These are phyloP conservation scores for Kwoniella shandongensis DNA, from an alignment of 768 basidiomycete genomes.

Conservation along the genomic window DNA sequence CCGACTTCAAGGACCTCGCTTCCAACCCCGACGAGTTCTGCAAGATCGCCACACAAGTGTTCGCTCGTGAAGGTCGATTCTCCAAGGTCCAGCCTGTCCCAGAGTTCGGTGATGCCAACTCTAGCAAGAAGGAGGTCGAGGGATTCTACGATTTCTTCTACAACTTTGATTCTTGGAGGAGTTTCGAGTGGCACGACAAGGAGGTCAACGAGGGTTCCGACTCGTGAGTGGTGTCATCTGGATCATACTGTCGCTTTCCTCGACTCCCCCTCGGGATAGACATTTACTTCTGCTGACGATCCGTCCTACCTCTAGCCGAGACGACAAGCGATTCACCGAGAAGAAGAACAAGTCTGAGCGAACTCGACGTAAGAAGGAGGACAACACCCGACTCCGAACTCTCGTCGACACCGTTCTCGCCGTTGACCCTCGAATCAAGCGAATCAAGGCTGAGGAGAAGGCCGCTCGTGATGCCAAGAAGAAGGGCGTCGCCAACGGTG, in stretches of 20 bases:
- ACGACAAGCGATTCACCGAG: slow-evolving; percentile 97
- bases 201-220: slow-evolving; percentile 98
- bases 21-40: slow-evolving; percentile 66
- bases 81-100: slow-evolving; percentile 81
- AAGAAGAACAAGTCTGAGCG: slow-evolving; percentile 99
- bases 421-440: slow-evolving; percentile 91
- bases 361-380: slow-evolving; percentile 93
- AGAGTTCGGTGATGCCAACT: slow-evolving; percentile 67
- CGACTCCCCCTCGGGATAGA: too few relatives aligned
- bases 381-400: slow-evolving; percentile 80
- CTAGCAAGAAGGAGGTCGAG: slow-evolving; percentile 79
- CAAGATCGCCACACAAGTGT: slow-evolving; percentile 72
- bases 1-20: slow-evolving; percentile 54
- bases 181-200: slow-evolving; percentile 97
- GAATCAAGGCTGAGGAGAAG: slow-evolving; percentile 95
- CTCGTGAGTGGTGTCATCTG: slow-evolving; percentile 61
- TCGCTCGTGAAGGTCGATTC: slow-evolving; percentile 89
- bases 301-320: too few relatives aligned
- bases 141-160: slow-evolving; percentile 99
- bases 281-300: too few relatives aligned
- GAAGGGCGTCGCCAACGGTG: slow-evolving; percentile 55
- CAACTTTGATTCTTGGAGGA: slow-evolving; percentile 98
- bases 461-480: slow-evolving; percentile 91
- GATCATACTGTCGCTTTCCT: background rate
- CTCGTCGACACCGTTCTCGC: slow-evolving; percentile 81